Conservation (phyloP, 2,329 filamentous ascomycete species). For the Verticillium zaregamsianum region DNA sequence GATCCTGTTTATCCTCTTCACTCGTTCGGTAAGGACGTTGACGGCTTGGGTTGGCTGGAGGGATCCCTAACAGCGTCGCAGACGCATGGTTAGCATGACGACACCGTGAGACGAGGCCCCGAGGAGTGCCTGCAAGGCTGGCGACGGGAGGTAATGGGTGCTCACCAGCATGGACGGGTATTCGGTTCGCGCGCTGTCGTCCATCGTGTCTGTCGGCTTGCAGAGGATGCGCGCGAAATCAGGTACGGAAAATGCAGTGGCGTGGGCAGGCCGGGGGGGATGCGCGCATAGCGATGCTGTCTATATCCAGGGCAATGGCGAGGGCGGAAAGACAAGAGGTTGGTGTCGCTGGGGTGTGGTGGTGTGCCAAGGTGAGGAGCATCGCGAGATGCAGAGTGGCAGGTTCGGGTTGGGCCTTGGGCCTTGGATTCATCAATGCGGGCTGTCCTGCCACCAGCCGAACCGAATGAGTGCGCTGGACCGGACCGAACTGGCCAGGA, state of each 20-base stretch:
- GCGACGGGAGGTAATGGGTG: slow-evolving; percentile 8
- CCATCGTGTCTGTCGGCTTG: slow-evolving; percentile 45
- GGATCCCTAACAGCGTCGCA: slow-evolving; percentile 54
- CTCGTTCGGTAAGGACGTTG: slow-evolving; percentile 75
- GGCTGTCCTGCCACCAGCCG: not conserved
- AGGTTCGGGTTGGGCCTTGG: not conserved
- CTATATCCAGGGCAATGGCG: slow-evolving; percentile 8
- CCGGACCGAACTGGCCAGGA: too few relatives aligned
- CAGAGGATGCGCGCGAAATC: slow-evolving; percentile 11
- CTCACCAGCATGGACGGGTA: slow-evolving; percentile 94
- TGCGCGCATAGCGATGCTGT: slow-evolving; percentile 16
- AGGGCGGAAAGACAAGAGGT: not conserved
- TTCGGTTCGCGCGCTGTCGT: slow-evolving; percentile 77
- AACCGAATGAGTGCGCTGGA: too few relatives aligned
- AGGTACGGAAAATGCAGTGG: slow-evolving; percentile 10
- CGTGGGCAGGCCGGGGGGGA: slow-evolving; percentile 7
- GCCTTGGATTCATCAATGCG: not conserved
- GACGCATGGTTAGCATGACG: slow-evolving; percentile 6
- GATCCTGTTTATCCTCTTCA: slow-evolving; percentile 79
- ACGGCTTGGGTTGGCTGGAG: slow-evolving; percentile 81
- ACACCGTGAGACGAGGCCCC: too few relatives aligned
- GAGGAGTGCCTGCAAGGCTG: too few relatives aligned
- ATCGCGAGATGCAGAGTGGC: slow-evolving; percentile 3
- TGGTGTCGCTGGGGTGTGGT: not conserved
- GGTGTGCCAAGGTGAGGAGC: slow-evolving; percentile 11